Percentiles rank a stretch among this genome's conserved stretches.
Conservation (phyloP, 2,329 filamentous ascomycete species). For the Lachnellula subtilissima region DNA sequence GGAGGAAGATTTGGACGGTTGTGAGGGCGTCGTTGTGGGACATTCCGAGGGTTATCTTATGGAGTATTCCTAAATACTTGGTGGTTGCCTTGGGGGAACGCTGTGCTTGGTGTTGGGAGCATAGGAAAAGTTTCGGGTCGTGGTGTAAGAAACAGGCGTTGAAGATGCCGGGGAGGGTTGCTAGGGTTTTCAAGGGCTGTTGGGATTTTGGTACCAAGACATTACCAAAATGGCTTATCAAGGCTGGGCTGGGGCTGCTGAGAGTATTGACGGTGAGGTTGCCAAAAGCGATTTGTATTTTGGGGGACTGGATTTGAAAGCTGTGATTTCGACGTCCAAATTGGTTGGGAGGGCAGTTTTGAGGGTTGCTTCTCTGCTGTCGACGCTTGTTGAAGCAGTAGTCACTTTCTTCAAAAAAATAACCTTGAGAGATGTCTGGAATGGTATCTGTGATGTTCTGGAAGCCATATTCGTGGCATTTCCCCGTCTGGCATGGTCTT, state of each 20-base stretch:
- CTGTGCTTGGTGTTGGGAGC: conserved; percentile 21
- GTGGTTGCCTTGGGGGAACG: conserved; percentile 24
- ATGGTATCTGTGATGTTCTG: conserved; percentile 32
- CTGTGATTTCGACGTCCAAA: conserved; percentile 25
- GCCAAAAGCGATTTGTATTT: conserved; percentile 24
- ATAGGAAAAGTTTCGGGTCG: conserved; percentile 25
- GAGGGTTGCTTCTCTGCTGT: conserved; percentile 32
- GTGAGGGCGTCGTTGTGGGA: conserved; percentile 28
- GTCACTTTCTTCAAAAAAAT: conserved; percentile 33
- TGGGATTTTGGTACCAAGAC: conserved; percentile 5
- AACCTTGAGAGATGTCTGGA: conserved; percentile 38
- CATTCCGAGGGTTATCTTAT: conserved; percentile 27
- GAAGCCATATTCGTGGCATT: conserved; percentile 32
- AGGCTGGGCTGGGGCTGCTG: conserved; percentile 13
- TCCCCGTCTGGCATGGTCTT: conserved; percentile 27
- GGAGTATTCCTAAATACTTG: conserved; percentile 23
- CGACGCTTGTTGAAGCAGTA: conserved; percentile 34
- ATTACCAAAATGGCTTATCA: conserved; percentile 20
- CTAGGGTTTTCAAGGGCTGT: conserved; percentile 2
- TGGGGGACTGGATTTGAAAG: conserved; percentile 31
- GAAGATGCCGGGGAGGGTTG: conserved; percentile 27
- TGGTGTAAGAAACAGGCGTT: conserved; percentile 31
- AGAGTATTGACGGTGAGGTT: conserved; percentile 14
- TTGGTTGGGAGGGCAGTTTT: conserved; percentile 25
- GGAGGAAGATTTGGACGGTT: conserved; percentile 25